These are phyloP conservation scores for Acacia confusa DNA, from an alignment of 306 rosid genomes.

Conservation along the genomic window DNA sequence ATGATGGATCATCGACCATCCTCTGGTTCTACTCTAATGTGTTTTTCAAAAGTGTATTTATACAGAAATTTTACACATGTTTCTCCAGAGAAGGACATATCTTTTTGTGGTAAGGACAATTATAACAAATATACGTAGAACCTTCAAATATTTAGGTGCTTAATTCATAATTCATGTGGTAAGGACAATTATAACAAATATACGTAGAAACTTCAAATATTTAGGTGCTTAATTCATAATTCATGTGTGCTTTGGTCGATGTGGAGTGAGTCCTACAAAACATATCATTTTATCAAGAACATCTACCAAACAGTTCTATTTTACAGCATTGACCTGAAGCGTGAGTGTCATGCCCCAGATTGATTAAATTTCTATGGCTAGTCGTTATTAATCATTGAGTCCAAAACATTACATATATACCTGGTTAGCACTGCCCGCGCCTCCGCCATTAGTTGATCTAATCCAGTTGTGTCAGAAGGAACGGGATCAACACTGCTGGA, in stretches of 20 bases:
- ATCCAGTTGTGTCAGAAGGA: conserved; percentile 53
- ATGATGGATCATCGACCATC: background rate
- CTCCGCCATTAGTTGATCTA: conserved; percentile 80
- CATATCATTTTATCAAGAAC: background rate
- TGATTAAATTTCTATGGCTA: conserved; percentile 11
- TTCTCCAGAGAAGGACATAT: background rate
- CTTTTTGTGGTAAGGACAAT: background rate
- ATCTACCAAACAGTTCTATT: background rate
- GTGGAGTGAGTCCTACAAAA: background rate
- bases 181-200: background rate
- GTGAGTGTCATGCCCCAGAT: background rate
- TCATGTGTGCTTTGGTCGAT: background rate
- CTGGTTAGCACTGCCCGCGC: conserved; percentile 74
- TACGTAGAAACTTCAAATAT: background rate
- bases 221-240: background rate
- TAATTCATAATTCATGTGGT: background rate
- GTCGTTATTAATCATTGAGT: conserved; percentile 10
- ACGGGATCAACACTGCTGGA: conserved; percentile 34
- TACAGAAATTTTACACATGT: background rate
- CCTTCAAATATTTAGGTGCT: background rate
- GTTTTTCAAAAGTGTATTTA: background rate
- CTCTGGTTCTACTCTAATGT: background rate
- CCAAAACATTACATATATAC: conserved; percentile 42
- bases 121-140: background rate
- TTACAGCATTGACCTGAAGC: background rate